Evolutionary conservation across 2,329 filamentous ascomycete species (phyloP).

Genomic region (Exophiala lecanii-corni): DNA sequence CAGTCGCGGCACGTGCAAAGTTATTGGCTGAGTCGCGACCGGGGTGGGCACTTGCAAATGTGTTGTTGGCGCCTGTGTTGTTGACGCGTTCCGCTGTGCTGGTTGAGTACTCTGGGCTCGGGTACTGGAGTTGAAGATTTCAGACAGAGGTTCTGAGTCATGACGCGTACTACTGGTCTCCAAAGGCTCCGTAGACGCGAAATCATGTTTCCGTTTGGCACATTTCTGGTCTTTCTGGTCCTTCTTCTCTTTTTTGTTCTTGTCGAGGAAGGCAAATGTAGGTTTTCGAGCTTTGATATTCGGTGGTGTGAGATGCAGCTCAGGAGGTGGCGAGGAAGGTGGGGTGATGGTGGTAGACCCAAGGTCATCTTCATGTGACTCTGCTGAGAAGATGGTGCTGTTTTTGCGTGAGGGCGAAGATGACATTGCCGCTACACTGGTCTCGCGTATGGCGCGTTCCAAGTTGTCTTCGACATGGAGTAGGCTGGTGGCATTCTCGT

Average conservation of each 20-base stretch:
- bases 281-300: conserved; percentile 44
- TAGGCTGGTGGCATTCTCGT: conserved; percentile 26
- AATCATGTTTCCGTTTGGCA: conserved; percentile 39
- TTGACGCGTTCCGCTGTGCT: conserved; percentile 4
- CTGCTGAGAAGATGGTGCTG: conserved; percentile 41
- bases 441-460: conserved; percentile 46
- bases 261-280: conserved; percentile 45
- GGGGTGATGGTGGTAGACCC: conserved; percentile 42
- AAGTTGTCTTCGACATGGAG: conserved; percentile 43
- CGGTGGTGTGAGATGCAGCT: conserved; percentile 38
- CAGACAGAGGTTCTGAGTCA: conserved; percentile 26
- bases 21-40: conserved; percentile 6
- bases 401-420: conserved; percentile 46
- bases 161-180: conserved; percentile 12
- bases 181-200: conserved; percentile 29
- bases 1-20: conserved; percentile 3
- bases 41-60: conserved; percentile 5
- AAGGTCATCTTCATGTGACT: conserved; percentile 35
- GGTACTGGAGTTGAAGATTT: conserved; percentile 25
- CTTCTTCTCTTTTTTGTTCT: conserved; percentile 24
- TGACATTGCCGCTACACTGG: conserved; percentile 38
- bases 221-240: conserved; percentile 18
- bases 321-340: conserved; percentile 48
- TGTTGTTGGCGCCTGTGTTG: conserved; percentile 6
- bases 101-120: conserved; percentile 15